A percentile compares a stretch with the other conserved stretches of the same genome.
These are phyloP conservation scores for Pythium dissimile DNA, from an alignment of 352 stramenopile species.

Conservation along the genomic window DNA sequence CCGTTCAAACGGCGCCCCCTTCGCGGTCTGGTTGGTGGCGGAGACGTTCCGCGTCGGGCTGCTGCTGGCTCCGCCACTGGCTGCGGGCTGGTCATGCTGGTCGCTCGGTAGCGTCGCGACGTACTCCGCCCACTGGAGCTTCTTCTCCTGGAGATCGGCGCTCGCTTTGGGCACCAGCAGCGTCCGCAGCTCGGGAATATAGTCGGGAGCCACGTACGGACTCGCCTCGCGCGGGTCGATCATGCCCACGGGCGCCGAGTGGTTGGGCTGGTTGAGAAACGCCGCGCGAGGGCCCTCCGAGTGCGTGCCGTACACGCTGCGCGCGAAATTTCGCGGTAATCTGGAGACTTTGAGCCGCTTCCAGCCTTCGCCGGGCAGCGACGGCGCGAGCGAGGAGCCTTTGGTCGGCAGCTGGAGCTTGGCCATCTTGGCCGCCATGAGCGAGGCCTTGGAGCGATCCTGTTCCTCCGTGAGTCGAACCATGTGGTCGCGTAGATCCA, in stretches of 20 bases:
- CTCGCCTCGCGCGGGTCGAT: conserved; percentile 61
- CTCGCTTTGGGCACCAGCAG: conserved; percentile 50
- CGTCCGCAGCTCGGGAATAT: conserved; percentile 53
- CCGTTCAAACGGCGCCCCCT: conserved; percentile 42
- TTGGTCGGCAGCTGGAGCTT: conserved; percentile 45
- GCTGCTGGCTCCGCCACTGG: too few species aligned
- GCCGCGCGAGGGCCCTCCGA: conserved; percentile 54
- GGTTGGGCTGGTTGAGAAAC: conserved; percentile 69
- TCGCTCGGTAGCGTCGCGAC: conserved; percentile 12
- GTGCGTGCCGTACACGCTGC: conserved; percentile 47
- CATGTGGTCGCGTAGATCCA: conserved; percentile 48
- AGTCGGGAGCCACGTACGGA: conserved; percentile 53
- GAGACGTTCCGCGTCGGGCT: not conserved
- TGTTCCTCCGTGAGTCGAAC: conserved; percentile 41
- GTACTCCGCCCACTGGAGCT: conserved; percentile 42
- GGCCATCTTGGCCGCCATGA: conserved; percentile 57
- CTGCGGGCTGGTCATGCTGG: not conserved
- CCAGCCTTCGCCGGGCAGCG: conserved; percentile 55
- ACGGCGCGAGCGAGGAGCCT: conserved; percentile 7
- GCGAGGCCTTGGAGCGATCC: conserved; percentile 40
- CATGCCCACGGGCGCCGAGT: conserved; percentile 59
- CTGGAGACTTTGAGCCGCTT: conserved; percentile 61
- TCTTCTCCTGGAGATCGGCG: conserved; percentile 62
- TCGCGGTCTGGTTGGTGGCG: conserved; percentile 7
- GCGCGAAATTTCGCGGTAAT: conserved; percentile 57